Percentiles rank a stretch among this genome's conserved stretches.
Evolutionary conservation across 2,329 filamentous ascomycete species (phyloP).

Genomic region (Diaporthe citri): DNA sequence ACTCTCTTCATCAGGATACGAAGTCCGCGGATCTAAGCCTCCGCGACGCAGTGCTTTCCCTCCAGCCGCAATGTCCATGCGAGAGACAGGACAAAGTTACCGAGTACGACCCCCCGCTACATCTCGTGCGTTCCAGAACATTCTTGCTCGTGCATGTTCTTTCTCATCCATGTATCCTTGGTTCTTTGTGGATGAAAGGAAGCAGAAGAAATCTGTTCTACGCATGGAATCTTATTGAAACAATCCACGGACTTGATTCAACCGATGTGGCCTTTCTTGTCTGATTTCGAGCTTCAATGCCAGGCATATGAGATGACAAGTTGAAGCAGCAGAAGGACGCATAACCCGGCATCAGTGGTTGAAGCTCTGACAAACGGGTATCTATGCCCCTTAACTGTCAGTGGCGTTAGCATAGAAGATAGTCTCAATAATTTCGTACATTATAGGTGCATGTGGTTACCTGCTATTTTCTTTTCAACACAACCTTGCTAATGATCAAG

Average conservation of each 20-base stretch:
- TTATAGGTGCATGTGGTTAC: background rate
- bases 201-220: background rate
- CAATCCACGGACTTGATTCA: no score
- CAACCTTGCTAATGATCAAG: background rate
- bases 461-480: background rate
- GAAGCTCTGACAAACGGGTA: background rate
- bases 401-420: background rate
- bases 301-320: no score
- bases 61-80: background rate
- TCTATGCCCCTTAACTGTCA: background rate
- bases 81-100: background rate
- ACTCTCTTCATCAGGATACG: background rate
- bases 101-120: no score
- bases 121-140: background rate
- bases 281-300: no score
- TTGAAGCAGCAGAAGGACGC: background rate
- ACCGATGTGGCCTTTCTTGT: background rate
- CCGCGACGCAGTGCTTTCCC: background rate
- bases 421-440: background rate
- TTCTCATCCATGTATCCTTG: background rate
- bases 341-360: background rate
- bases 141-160: background rate
- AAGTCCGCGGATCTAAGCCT: background rate
- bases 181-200: no score
- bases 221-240: background rate